Percentiles rank a stretch among this genome's conserved stretches.
Conservation (phyloP, 2,329 filamentous ascomycete species). For the Beauveria pseudobassiana region DNA sequence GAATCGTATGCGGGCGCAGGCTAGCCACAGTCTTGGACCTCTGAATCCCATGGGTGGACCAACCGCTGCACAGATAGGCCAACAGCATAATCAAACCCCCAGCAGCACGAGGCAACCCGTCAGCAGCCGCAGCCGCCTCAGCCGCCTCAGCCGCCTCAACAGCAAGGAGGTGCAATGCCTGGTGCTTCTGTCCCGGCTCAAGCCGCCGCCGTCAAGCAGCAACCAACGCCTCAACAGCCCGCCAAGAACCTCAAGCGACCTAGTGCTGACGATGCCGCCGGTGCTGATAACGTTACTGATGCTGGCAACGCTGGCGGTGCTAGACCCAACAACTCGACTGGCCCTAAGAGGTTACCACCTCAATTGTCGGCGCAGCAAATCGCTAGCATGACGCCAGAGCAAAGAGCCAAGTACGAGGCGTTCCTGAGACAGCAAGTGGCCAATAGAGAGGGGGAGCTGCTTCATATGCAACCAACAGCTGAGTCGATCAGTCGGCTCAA, state of each 20-base stretch:
- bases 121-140: slow-evolving; percentile 28
- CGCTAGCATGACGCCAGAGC: slow-evolving; percentile 35
- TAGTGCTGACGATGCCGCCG: slow-evolving; percentile 37
- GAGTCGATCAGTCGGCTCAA: slow-evolving; percentile 25
- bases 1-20: slow-evolving; percentile 19
- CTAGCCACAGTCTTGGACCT: slow-evolving; percentile 10
- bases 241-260: slow-evolving; percentile 45
- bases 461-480: slow-evolving; percentile 14
- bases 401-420: slow-evolving; percentile 37
- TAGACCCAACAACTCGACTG: slow-evolving; percentile 15
- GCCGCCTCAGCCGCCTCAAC: slow-evolving; percentile 24
- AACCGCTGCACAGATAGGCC: slow-evolving; percentile 13
- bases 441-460: slow-evolving; percentile 13
- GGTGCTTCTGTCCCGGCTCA: not conserved
- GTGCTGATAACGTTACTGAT: slow-evolving; percentile 34
- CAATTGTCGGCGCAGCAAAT: slow-evolving; percentile 27
- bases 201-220: slow-evolving; percentile 21
- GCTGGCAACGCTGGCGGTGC: slow-evolving; percentile 11
- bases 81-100: slow-evolving; percentile 14
- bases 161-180: slow-evolving; percentile 20
- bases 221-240: slow-evolving; percentile 16
- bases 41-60: slow-evolving; percentile 15
- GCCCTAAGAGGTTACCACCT: slow-evolving; percentile 17
- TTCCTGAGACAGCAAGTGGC: slow-evolving; percentile 23
- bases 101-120: slow-evolving; percentile 22